Conservation (phyloP, 1,284 basidiomycete species). For the Trametes polyzona region DNA sequence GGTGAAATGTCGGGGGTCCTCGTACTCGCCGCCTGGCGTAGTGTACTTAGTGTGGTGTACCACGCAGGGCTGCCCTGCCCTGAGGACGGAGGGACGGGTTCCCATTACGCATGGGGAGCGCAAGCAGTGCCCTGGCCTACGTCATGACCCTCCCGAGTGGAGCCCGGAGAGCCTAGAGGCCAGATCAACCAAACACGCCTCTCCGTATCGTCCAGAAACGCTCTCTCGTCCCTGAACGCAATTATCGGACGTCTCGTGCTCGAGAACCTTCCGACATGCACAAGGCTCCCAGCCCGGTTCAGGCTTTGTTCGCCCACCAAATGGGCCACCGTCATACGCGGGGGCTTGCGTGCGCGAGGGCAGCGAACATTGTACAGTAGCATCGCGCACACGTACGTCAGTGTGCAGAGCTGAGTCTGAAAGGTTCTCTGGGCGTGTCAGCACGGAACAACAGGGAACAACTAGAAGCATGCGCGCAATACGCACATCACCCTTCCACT, state of each 20-base stretch:
- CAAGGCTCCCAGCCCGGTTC: neutral
- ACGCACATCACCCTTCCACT: neutral
- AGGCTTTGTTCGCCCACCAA: neutral
- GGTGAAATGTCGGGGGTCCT: too few relatives aligned
- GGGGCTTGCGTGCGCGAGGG: neutral
- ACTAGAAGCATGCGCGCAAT: conserved; percentile 1
- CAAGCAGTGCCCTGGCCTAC: neutral
- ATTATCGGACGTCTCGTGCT: too few relatives aligned
- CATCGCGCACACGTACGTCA: neutral
- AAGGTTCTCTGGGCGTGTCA: neutral
- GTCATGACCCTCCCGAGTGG: neutral
- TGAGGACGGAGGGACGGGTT: neutral
- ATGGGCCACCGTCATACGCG: neutral
- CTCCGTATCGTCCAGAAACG: neutral
- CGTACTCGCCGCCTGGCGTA: too few relatives aligned
- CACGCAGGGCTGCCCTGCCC: neutral
- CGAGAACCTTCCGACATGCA: too few relatives aligned
- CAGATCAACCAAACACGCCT: too few relatives aligned
- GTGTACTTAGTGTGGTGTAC: too few relatives aligned
- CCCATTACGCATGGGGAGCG: neutral
- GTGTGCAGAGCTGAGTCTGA: neutral
- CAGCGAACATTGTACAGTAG: neutral
- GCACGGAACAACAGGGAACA: neutral
- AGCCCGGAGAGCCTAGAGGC: neutral
- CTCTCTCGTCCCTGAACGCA: neutral